Conservation (phyloP, 495 filamentous ascomycete species). For the Jackrogersella minutella region DNA sequence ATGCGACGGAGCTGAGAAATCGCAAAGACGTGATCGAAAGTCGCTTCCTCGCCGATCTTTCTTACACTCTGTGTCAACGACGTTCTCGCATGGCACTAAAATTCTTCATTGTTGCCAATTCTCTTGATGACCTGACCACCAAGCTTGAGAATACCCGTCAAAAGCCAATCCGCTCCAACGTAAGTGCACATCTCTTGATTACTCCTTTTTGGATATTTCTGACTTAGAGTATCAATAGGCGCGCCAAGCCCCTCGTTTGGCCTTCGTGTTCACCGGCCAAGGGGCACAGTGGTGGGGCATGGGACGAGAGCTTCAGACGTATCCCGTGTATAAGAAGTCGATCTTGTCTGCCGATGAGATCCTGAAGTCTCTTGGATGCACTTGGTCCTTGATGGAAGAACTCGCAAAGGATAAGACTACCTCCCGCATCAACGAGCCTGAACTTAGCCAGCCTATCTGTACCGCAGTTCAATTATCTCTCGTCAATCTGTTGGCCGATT, state of each 20-base stretch:
- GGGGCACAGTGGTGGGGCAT: constrained; percentile 58
- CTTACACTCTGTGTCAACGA: background rate
- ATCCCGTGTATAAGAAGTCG: constrained; percentile 23
- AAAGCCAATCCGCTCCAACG: background rate
- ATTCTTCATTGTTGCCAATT: constrained; percentile 1
- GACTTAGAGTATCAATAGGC: background rate
- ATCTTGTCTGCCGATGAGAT: background rate
- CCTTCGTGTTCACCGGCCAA: constrained; percentile 51
- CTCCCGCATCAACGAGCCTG: background rate
- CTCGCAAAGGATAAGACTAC: background rate
- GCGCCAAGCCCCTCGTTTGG: constrained; percentile 20
- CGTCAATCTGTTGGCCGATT: constrained; percentile 57
- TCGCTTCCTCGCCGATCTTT: constrained; percentile 2
- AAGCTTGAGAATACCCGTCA: constrained; percentile 2
- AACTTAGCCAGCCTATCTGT: constrained; percentile 52
- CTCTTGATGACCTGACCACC: background rate
- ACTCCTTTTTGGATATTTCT: background rate
- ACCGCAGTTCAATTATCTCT: constrained; percentile 59
- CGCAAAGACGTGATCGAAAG: constrained; percentile 1
- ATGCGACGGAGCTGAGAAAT: constrained; percentile 1
- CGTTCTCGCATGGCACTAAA: constrained; percentile 1
- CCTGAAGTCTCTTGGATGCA: background rate
- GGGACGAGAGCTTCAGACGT: constrained; percentile 52
- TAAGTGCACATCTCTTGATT: background rate
- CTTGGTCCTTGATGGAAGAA: constrained; percentile 4